Evolutionary conservation across 495 filamentous ascomycete genomes (phyloP), one percentile per base, ranked within the genome.

Genomic region (Lasiosphaeriaceae sp.): DNA sequence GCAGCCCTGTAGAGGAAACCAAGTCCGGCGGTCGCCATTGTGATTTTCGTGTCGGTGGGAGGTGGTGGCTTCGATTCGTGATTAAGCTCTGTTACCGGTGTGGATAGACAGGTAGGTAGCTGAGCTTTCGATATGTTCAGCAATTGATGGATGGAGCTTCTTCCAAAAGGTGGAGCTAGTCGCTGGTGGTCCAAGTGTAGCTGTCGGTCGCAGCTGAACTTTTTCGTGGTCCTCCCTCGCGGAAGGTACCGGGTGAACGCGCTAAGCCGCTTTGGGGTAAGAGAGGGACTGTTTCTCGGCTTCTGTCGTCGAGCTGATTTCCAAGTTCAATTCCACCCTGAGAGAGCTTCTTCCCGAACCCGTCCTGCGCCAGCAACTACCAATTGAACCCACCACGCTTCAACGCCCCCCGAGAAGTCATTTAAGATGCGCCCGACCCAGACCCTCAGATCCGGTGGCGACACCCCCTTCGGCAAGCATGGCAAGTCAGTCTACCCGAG

Each of bases 1-100:
- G 86, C 91, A 53, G 78, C 81, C 61, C 82, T 82, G 75, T 87
- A 91, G 63, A 93, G 59, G 44, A 80, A 72, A 49, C 72, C 72
- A 41, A 93, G 84, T 49, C 72, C 74, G 67, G 79, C 77, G 63
- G 87, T 83, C 81, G 66, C 67, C 71, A 73, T 71, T 59, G 60
- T 74, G 63, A 60, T 52, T 58, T 53, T 47, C 55, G 3, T 31
- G 26, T 31, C 26, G 26, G 4, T 9, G 3, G 26, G 9, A 31
- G 26, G 26, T 31, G 26, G 4, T 31, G 26, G 9, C 26, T 3
- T 31, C 26, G 26, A 3, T 31, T 31, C 26, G 26, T 31, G 26
- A 31, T 9, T n/a, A n/a, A n/a, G n/a, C n/a, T n/a, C n/a, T n/a
- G n/a, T n/a, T n/a, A n/a, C n/a, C n/a, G n/a, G n/a, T n/a, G n/a